phyloP scores from a whole-genome alignment of 2,329 filamentous ascomycete species.

The Aureobasidium sp. region DNA sequence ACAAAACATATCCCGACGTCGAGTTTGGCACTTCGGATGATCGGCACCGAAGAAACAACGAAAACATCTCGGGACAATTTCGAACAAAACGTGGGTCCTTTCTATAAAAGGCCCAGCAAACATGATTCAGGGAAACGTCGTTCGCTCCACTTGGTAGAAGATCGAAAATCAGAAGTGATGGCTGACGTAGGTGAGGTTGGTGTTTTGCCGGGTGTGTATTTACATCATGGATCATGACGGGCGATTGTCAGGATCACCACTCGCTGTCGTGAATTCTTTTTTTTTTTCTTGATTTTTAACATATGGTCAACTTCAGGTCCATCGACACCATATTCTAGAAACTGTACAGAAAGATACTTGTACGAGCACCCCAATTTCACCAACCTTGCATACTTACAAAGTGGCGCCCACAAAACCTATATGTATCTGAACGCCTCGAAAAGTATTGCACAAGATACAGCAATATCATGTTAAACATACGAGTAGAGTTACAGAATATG shows the following conservation, averaged over 20 bases:
- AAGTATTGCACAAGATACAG: too few species aligned
- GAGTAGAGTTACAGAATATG: too few species aligned
- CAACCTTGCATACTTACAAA: too few species aligned
- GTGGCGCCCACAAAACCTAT: too few species aligned
- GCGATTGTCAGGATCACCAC: neutral
- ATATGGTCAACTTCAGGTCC: too few species aligned
- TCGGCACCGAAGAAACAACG: neutral
- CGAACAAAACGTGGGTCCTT: slow-evolving; percentile 1
- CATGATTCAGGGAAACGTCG: neutral
- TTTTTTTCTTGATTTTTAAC: neutral
- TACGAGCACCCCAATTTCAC: too few species aligned
- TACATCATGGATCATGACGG: neutral
- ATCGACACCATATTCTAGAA: too few species aligned
- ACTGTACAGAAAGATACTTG: too few species aligned
- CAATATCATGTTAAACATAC: too few species aligned
- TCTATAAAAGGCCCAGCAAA: neutral
- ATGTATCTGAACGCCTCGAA: too few species aligned
- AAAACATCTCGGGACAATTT: neutral
- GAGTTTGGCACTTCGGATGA: neutral
- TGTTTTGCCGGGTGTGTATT: neutral
- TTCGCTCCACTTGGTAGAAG: neutral
- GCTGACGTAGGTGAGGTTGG: neutral
- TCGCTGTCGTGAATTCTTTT: neutral
- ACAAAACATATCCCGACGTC: neutral
- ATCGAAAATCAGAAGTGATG: neutral